phyloP scores from a whole-genome alignment of 23 red algal genomes.

The Pyropia yezoensis region DNA sequence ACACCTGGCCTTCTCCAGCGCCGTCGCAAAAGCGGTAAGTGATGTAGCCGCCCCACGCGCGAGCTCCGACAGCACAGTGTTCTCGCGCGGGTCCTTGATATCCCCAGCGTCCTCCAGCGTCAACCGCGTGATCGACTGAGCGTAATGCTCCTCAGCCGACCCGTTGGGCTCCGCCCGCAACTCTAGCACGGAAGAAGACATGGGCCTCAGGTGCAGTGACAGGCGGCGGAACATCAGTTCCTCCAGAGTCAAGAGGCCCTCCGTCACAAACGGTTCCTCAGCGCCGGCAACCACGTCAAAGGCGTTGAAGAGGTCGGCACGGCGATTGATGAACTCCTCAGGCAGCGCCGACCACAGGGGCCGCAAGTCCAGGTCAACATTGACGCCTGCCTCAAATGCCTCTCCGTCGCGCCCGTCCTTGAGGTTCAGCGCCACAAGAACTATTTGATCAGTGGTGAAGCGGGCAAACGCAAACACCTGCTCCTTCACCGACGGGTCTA shows the following conservation, averaged over 20 bases:
- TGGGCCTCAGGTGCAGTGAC: conserved; percentile 5
- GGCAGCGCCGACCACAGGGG: conserved; percentile 57
- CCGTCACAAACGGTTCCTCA: conserved; percentile 7
- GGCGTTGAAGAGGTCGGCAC: conserved; percentile 39
- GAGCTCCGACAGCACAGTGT: conserved; percentile 24
- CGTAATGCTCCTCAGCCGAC: conserved; percentile 24
- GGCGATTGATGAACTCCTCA: conserved; percentile 22
- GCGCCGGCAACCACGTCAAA: conserved; percentile 66
- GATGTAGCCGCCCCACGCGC: conserved; percentile 52
- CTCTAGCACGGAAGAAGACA: background rate
- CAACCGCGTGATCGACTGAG: conserved; percentile 36
- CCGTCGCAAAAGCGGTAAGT: conserved; percentile 41
- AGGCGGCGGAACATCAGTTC: conserved; percentile 87
- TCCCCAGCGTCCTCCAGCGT: conserved; percentile 29
- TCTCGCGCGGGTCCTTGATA: conserved; percentile 88
- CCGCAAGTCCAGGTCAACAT: conserved; percentile 62
- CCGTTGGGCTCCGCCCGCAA: background rate
- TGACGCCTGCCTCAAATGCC: conserved; percentile 31
- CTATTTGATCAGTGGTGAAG: conserved; percentile 60
- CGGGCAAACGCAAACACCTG: conserved; percentile 93
- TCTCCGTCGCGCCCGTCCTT: conserved; percentile 61
- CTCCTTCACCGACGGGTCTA: conserved; percentile 57
- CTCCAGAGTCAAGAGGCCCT: conserved; percentile 38
- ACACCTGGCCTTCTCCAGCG: conserved; percentile 32
- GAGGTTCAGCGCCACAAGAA: conserved; percentile 71